These are phyloP conservation scores for Pyrus hybrid DNA, from an alignment of 331 rosid genomes.

Conservation along the genomic window DNA sequence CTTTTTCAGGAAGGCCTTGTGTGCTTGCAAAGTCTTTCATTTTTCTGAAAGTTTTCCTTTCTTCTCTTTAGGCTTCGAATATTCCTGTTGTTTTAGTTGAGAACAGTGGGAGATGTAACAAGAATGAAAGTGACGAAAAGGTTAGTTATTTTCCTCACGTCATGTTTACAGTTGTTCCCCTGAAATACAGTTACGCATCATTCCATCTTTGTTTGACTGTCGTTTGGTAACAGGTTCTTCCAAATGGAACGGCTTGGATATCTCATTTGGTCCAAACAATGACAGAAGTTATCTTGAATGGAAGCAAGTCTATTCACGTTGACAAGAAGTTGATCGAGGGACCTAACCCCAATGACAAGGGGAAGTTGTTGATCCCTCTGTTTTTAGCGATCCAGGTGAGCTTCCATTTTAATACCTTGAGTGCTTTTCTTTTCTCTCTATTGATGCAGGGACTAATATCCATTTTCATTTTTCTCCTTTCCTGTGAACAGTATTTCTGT, in stretches of 20 bases:
- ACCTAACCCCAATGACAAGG: slow-evolving; percentile 77
- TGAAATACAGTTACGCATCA: not conserved
- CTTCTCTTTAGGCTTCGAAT: slow-evolving; percentile 33
- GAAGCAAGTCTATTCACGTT: slow-evolving; percentile 53
- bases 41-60: slow-evolving; percentile 2
- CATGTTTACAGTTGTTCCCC: not conserved
- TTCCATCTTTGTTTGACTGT: not conserved
- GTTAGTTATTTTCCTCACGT: slow-evolving; percentile 27
- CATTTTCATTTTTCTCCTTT: not conserved
- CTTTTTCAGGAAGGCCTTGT: not conserved
- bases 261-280: slow-evolving; percentile 67
- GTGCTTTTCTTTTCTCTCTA: not conserved
- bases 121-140: slow-evolving; percentile 79
- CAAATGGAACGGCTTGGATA: slow-evolving; percentile 88
- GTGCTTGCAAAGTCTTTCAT: not conserved
- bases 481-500: slow-evolving; percentile 48
- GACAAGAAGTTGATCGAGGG: slow-evolving; percentile 89
- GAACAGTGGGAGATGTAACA: slow-evolving; percentile 91
- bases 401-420: slow-evolving; percentile 1
- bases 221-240: slow-evolving; percentile 64
- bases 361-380: slow-evolving; percentile 74
- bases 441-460: not conserved
- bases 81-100: slow-evolving; percentile 85
- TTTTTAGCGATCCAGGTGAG: slow-evolving; percentile 59
- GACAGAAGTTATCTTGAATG: slow-evolving; percentile 55